Percentiles rank a stretch among this genome's conserved stretches.
These are phyloP conservation scores for Cystobasidiopsis lactophilus DNA, from an alignment of 768 basidiomycete genomes.

Conservation along the genomic window DNA sequence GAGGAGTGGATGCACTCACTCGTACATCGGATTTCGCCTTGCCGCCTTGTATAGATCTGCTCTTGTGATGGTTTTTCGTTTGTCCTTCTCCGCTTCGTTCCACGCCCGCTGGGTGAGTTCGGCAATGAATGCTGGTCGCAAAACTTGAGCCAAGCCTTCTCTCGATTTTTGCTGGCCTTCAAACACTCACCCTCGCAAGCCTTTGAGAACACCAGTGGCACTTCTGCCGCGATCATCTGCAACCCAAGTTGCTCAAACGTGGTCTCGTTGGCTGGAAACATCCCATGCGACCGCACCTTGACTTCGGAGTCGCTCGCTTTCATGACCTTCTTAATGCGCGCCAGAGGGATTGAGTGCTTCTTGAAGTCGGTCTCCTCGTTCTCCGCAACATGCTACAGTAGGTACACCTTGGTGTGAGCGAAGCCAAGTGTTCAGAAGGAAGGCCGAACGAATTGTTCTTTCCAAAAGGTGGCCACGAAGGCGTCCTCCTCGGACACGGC, in stretches of 20 bases:
- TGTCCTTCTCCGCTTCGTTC: slow-evolving; percentile 42
- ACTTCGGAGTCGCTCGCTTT: slow-evolving; percentile 47
- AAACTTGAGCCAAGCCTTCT: too few relatives aligned
- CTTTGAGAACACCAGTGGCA: slow-evolving; percentile 88
- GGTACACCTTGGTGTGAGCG: too few relatives aligned
- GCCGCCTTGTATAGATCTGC: slow-evolving; percentile 37
- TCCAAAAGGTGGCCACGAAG: slow-evolving; percentile 3
- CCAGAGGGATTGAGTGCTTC: slow-evolving; percentile 66
- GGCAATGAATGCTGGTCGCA: slow-evolving; percentile 63
- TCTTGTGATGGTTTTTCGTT: slow-evolving; percentile 80
- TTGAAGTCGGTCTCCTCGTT: slow-evolving; percentile 19
- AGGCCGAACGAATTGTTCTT: slow-evolving; percentile 7
- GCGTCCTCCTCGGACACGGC: neutral
- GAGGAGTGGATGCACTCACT: slow-evolving; percentile 79
- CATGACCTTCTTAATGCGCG: slow-evolving; percentile 68
- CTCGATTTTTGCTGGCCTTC: too few relatives aligned
- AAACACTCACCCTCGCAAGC: slow-evolving; percentile 81
- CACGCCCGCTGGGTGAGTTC: slow-evolving; percentile 86
- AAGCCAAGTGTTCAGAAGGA: neutral
- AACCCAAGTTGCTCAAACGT: too few relatives aligned
- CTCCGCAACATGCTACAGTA: slow-evolving; percentile 12
- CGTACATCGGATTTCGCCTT: slow-evolving; percentile 29
- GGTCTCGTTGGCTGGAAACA: too few relatives aligned
- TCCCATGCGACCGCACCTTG: slow-evolving; percentile 52
- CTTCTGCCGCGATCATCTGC: slow-evolving; percentile 98